Base-by-base conservation (phyloP, 176 grass and related monocot species). In the Stipa capillata region DNA sequence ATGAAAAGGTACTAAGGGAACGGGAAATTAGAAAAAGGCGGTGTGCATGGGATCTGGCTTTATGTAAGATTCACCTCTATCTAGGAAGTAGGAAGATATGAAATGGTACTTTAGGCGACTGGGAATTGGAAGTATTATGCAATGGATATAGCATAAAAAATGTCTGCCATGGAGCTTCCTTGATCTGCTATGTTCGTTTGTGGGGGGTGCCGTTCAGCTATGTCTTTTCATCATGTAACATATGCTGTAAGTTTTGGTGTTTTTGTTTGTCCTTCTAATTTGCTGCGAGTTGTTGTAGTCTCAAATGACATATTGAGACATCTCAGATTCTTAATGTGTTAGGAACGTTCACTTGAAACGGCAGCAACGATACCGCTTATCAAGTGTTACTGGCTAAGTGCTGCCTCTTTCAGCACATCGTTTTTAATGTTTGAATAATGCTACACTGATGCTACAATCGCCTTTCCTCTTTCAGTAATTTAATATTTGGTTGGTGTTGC, bases 61-160 rank as follows among this genome's bases (percentile, higher is more conserved):
- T 72, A 45, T 72, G 34, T 24, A 83, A 49, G 62, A 81, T 80
- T 76, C 70, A 70, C 70, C 47, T 75, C 76, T 84, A n/a, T n/a
- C n/a, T n/a, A n/a, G n/a, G 60, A 62, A 27, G 67, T 76, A 70
- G 82, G 37, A 37, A 76, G 52, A 62, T 89, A 42, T 29, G 52
- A 80, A 61, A 75, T 45, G 52, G 74, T 76, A 54, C 35, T 66
- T 76, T 74, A 48, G 77, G 33, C 29, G 14, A 63, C 43, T 89
- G 82, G 53, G 70, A 52, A 45, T 18, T 47, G 53, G 82, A 76
- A 76, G 25, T 80, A 36, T 27, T 57, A 59, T 84, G 77, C 61
- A 68, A 34, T 21, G 59, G 68, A 45, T 44, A 51, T 70, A 36
- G 2, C 61, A 63, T 32, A 44, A 24, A n/a, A 84, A 33, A 28